Conservation (phyloP, 306 rosid species). For the Ormosia semicastrata region DNA sequence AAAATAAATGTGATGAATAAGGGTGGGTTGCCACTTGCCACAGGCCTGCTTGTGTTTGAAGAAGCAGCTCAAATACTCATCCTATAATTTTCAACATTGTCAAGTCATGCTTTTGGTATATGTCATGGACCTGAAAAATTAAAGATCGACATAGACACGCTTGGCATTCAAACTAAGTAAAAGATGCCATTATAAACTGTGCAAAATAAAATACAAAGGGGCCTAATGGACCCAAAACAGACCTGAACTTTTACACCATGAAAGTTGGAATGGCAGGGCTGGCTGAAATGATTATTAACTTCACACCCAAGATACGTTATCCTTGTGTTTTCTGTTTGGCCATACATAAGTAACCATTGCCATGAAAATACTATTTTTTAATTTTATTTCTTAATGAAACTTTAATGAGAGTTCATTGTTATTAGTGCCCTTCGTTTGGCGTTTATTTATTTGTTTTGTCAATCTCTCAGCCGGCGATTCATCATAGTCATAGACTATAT, state of each 20-base stretch:
- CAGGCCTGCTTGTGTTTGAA: slow-evolving; percentile 5
- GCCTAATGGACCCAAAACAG: slow-evolving; percentile 13
- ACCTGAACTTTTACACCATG: background rate
- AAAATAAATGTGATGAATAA: background rate
- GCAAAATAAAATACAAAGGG: background rate
- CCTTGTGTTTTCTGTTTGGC: background rate
- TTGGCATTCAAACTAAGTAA: slow-evolving; percentile 8
- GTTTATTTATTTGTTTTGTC: background rate
- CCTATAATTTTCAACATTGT: background rate
- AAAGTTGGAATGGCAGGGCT: slow-evolving; percentile 22
- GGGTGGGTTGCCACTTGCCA: background rate
- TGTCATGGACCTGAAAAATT: background rate
- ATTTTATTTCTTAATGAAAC: background rate
- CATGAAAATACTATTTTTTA: background rate
- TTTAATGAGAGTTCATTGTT: background rate
- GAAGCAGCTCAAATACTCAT: background rate
- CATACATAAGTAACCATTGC: background rate
- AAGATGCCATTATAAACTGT: background rate
- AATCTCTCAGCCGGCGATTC: background rate
- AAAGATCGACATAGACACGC: background rate
- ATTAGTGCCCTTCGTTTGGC: background rate
- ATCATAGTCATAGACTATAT: background rate
- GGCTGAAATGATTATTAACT: slow-evolving; percentile 28
- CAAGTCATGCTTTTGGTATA: slow-evolving; percentile 3
- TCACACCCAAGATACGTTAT: slow-evolving; percentile 24